Base-by-base conservation (phyloP, 805 yeast species). In the Ogataea polymorpha region DNA sequence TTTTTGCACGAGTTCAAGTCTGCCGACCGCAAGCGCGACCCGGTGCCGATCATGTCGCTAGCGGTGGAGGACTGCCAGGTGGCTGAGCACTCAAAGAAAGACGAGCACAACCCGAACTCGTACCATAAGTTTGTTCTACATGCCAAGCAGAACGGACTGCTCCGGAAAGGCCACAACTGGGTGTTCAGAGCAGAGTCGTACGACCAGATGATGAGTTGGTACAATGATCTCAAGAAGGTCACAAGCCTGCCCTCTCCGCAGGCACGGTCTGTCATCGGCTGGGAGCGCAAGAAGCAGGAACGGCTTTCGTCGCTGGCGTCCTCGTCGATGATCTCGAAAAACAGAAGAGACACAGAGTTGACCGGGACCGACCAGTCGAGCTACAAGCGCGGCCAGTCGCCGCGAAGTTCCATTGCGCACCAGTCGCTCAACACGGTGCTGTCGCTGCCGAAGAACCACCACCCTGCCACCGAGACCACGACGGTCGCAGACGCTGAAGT, bases 181-280 rank as follows among this genome's bases (percentile, higher is more conserved):
- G 93, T 90, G n/a, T 90, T 91, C 68, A 75, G 95, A 50, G 82
- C 95, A n/a, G 93, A 86, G 55, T 76, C 84, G 35, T 85, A 84
- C 54, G 84, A 81, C 30, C 63, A 74, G 23, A 86, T 89, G 91
- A 78, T 82, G 60, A 74, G 71, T 28, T 91, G 99, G 99, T 86
- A 77, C 62, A 77, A 77, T 50, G 95, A 86, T 56, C 71, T 91
- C 50, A 80, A 81, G 58, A 70, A 69, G 34, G 69, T 89, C 51
- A 83, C 93, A 2, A 63, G 72, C 12, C 68, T 84, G 44, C 68
- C 81, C 15, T 75, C 75, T n/a, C 79, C 87, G 2, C 65, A 72
- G 20, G 72, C 82, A 11, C 71, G 86, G 55, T 72, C 82, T 1
- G 66, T 72, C 35, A 67, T 70, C 31, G 70, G 71, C 9, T 56